phyloP scores from a whole-genome alignment of 2,329 filamentous ascomycete genomes.

The Talaromyces amestolkiae region DNA sequence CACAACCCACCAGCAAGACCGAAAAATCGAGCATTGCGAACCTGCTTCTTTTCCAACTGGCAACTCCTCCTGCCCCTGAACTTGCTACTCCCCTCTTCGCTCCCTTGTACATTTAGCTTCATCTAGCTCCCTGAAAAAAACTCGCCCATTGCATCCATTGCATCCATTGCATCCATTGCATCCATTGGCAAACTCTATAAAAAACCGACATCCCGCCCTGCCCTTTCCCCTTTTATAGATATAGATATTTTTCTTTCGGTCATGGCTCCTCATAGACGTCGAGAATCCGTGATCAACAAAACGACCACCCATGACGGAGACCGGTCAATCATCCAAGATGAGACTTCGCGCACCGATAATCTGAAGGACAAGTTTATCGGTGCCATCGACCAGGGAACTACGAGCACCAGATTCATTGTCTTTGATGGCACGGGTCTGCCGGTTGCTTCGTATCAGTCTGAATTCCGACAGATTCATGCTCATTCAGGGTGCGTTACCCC shows the following conservation, averaged over 20 bases:
- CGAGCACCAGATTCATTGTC: conserved; percentile 84
- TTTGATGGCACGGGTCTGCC: conserved; percentile 78
- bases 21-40: conserved; percentile 2
- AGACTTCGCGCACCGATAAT: conserved; percentile 30
- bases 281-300: conserved; percentile 28
- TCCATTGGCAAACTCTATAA: conserved; percentile 1
- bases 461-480: conserved; percentile 81
- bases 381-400: conserved; percentile 88
- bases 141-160: conserved; percentile 2
- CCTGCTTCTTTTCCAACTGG: background rate
- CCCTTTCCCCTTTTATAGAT: conserved; percentile 1
- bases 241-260: conserved; percentile 2
- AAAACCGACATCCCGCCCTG: background rate
- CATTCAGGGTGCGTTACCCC: conserved; percentile 68
- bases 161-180: too few relatives aligned
- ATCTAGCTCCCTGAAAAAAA: background rate
- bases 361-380: conserved; percentile 63
- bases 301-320: conserved; percentile 34
- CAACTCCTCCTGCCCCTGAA: background rate
- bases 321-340: conserved; percentile 37
- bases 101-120: background rate
- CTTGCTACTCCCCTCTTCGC: background rate
- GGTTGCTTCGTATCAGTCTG: conserved; percentile 78
- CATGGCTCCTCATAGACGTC: conserved; percentile 22
- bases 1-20: conserved; percentile 17